phyloP scores from a whole-genome alignment of 2,329 filamentous ascomycete species.

The Eutypella sp. region DNA sequence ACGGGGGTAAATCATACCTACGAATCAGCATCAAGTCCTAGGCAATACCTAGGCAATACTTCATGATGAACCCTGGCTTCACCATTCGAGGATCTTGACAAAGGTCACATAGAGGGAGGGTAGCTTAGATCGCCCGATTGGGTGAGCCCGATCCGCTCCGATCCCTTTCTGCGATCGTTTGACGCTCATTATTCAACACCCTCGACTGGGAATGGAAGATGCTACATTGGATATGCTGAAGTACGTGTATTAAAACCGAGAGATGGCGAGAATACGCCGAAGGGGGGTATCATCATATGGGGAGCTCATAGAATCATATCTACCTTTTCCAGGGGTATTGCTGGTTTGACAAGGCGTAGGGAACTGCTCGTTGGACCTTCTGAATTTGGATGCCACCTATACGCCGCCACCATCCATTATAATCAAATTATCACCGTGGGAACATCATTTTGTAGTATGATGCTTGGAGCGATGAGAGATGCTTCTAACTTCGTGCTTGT shows the following conservation, averaged over 20 bases:
- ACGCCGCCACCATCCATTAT: neutral
- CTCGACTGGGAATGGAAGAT: neutral
- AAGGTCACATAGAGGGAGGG: no score
- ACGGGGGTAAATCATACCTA: neutral
- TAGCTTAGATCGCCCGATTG: neutral
- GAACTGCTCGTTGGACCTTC: constrained; percentile 13
- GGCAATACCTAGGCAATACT: neutral
- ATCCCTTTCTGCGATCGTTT: neutral
- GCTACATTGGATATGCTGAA: neutral
- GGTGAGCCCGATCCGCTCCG: neutral
- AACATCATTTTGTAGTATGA: neutral
- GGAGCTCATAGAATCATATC: constrained; percentile 4
- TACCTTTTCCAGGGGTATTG: constrained; percentile 8
- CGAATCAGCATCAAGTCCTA: neutral
- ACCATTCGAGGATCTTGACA: no score
- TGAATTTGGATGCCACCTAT: constrained; percentile 12
- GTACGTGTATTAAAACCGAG: constrained; percentile 15
- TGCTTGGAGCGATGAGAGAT: no score
- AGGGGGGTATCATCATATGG: constrained; percentile 15
- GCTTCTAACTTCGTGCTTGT: no score
- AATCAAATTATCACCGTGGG: neutral
- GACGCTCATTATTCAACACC: no score
- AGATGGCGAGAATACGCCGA: constrained; percentile 25
- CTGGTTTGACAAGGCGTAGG: constrained; percentile 2
- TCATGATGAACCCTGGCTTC: neutral